Conservation (phyloP, 139 green algal genomes). For the Coccomyxa sp. region DNA sequence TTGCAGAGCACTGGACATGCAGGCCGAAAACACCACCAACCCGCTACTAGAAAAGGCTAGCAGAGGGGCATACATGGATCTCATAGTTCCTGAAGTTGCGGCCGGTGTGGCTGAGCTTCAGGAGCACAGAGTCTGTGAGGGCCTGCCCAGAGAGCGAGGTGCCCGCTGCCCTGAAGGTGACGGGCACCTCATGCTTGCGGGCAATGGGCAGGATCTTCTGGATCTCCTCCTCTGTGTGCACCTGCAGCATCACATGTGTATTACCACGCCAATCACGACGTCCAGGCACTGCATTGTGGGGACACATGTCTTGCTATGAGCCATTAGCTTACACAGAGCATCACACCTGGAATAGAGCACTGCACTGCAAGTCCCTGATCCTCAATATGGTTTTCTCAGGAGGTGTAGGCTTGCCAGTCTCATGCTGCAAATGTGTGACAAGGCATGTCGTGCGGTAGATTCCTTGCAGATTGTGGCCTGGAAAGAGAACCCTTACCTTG, state of each 20-base stretch:
- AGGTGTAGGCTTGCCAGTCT: too few species aligned
- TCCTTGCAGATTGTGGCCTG: too few species aligned
- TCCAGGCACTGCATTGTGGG: neutral
- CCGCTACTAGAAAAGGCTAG: neutral
- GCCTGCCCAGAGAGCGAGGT: conserved; percentile 90
- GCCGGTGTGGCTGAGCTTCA: conserved; percentile 95
- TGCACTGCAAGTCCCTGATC: too few species aligned
- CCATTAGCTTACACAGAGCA: too few species aligned
- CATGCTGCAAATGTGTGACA: neutral
- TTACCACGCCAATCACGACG: neutral
- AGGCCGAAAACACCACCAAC: neutral
- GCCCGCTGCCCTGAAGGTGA: conserved; percentile 92
- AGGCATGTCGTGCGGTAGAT: too few species aligned
- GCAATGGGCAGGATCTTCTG: conserved; percentile 83
- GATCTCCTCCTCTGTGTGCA: conserved; percentile 88
- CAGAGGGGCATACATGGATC: conserved; percentile 63
- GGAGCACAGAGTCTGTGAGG: conserved; percentile 89
- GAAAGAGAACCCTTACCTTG: conserved; percentile 12
- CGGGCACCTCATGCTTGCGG: conserved; percentile 74
- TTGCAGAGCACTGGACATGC: neutral
- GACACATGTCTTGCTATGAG: too few species aligned
- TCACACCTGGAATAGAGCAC: too few species aligned
- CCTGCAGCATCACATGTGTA: conserved; percentile 28
- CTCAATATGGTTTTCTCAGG: too few species aligned
- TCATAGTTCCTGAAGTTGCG: conserved; percentile 93